Base-by-base conservation (phyloP, 495 filamentous ascomycete species). In the Aspergillus homomorphus region DNA sequence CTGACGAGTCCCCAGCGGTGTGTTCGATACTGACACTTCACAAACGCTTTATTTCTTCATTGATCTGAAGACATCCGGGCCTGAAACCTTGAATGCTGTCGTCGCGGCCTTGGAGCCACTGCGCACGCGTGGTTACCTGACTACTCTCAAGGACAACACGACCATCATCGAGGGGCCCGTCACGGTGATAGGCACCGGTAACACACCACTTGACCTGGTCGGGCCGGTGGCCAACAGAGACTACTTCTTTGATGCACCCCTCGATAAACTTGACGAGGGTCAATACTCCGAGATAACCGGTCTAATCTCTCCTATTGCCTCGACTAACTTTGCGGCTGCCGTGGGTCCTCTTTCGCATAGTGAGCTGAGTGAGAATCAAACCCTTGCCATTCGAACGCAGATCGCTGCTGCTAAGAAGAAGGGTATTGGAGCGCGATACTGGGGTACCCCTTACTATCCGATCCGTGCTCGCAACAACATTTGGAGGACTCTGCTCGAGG, bases 101-200 rank as follows among this genome's bases (percentile, higher is more conserved):
- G 64, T 88, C 54, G 64, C 75, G 14, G 84, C 87, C 45, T 77
- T 93, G 0, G 69, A 81, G 24, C 88, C 89, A 4, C 79, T 93
- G 1, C 80, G 89, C 10, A 75, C 82, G 22, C 70, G 74, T 33
- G 80, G 79, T 38, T 90, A 84, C 70, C 73, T 91, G 5, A 84
- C 80, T 5, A 82, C 77, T 43, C 72, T 84, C 30, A 75, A 85
- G 46, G 73, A 68, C 57, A 73, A 86, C 51, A 78, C 76, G 5
- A 75, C 73, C 28, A 60, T 78, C 9, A 68, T 64, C 44, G 57
- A 65, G 19, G 76, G 87, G 3, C 84, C 86, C 5, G 67, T 96
- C 18, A 95, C 90, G 4, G 81, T 95, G 4, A 87, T 95, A 8
- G 89, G 84, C 0, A 92, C 91, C 0, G 91, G 91, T 16, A 86